Conservation (phyloP, 352 stramenopile genomes). For the Phytophthora cactorum region DNA sequence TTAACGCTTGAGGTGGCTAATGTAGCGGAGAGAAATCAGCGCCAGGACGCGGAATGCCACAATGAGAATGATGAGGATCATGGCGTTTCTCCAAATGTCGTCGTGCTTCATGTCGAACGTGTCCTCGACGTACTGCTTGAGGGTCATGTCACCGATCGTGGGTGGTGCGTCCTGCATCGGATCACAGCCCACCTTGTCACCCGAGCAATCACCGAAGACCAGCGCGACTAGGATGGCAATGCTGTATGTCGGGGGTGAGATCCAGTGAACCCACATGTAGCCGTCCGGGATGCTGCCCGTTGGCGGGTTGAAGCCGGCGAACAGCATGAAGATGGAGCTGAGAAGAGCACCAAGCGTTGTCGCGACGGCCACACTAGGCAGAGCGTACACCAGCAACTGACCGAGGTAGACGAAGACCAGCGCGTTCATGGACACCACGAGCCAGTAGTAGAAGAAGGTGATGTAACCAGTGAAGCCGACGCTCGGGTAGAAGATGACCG, state of each 20-base stretch:
- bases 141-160: slow-evolving; percentile 25
- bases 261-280: not conserved
- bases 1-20: slow-evolving; percentile 28
- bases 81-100: slow-evolving; percentile 42
- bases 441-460: not conserved
- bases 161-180: not conserved
- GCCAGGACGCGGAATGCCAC: slow-evolving; percentile 43
- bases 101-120: slow-evolving; percentile 59
- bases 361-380: not conserved
- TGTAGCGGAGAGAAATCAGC: slow-evolving; percentile 41
- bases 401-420: not conserved
- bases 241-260: not conserved
- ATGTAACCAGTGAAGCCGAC: not conserved
- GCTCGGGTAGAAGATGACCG: not conserved
- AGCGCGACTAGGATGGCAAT: not conserved
- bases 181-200: not conserved
- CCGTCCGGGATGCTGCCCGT: not conserved
- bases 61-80: slow-evolving; percentile 50
- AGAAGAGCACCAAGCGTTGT: not conserved
- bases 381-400: not conserved
- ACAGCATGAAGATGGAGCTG: not conserved
- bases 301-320: not conserved
- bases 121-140: slow-evolving; percentile 55
- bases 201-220: not conserved
- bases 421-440: not conserved